Evolutionary conservation across 306 rosid species (phyloP).

Genomic region (Styphnolobium japonicum): DNA sequence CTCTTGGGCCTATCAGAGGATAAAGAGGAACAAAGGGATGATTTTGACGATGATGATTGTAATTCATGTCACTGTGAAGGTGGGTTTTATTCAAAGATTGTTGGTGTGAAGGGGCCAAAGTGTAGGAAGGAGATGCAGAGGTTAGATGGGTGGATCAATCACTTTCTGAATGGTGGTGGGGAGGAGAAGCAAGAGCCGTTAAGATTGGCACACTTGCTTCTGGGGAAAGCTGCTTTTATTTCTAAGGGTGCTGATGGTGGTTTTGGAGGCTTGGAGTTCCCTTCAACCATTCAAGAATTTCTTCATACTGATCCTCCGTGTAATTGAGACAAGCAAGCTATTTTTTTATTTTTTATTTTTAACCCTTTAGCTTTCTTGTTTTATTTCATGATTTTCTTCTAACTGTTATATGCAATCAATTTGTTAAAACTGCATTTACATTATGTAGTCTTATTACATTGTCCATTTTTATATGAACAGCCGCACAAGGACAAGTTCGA

Average conservation of each 20-base stretch:
- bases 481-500: background rate
- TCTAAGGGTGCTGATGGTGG: constrained; percentile 46
- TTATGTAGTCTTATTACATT: background rate
- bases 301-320: constrained; percentile 65
- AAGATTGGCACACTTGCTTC: constrained; percentile 74
- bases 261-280: constrained; percentile 64
- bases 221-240: constrained; percentile 64
- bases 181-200: constrained; percentile 64
- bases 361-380: background rate
- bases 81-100: constrained; percentile 82
- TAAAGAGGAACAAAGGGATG: constrained; percentile 15
- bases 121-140: constrained; percentile 71
- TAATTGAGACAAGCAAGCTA: constrained; percentile 12
- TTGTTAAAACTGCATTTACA: background rate
- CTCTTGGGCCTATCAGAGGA: constrained; percentile 55
- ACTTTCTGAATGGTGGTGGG: constrained; percentile 52
- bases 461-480: background rate
- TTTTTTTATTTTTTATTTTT: background rate
- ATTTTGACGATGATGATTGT: constrained; percentile 24
- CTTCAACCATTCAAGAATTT: constrained; percentile 70
- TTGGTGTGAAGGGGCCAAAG: constrained; percentile 78
- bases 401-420: background rate
- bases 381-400: background rate
- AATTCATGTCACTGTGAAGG: constrained; percentile 68
- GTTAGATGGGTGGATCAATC: constrained; percentile 76